Base-by-base conservation (phyloP, 1,284 basidiomycete genomes). In the Golubevia pallescens region DNA sequence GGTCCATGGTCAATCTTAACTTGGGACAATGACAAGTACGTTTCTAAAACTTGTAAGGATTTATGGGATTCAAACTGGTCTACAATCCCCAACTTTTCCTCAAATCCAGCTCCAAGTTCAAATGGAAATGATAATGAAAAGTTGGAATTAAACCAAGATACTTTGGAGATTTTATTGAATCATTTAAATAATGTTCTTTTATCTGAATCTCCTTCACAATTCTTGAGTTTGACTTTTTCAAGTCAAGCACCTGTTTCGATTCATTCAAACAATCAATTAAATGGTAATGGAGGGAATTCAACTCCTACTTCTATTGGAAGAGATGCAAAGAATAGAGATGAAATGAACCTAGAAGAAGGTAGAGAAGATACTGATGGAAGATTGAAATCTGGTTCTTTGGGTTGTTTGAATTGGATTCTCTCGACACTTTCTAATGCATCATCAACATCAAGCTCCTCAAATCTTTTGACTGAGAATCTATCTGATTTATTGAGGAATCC, bases 281-380 rank as follows among this genome's bases (percentile, higher is more conserved):
- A 38, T 10, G 34, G 34, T 5, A 38, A 10, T 38, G 34, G 34
- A 38, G 19, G 62, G 61, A 2, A 73, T 67, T 0, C 66, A 73
- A 1, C 62, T 61, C 32, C 60, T 57, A 10, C 58, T 63, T 55
- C 68, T 67, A n/a, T n/a, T n/a, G n/a, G n/a, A n/a, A 48, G 57
- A 28, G 78, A 83, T 57, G 82, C 82, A 42, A 85, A 85, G 72
- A 82, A 74, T 38, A 68, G 82, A 28, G 81, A 84, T 68, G 81
- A 82, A 21, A 67, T 66, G 23, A 81, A 81, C 20, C 73, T 85
- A 24, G 82, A 85, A 48, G 82, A 85, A 58, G 78, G 77, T 48
- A 69, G 65, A 2, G 69, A 74, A 5, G 80, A 74, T 3, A 75
- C 80, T 7, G 77, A 84, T 63, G 74, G 73, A 23, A 70, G 82